These are phyloP conservation scores for Phytophthora pisi DNA, from an alignment of 352 stramenopile species.

Conservation along the genomic window DNA sequence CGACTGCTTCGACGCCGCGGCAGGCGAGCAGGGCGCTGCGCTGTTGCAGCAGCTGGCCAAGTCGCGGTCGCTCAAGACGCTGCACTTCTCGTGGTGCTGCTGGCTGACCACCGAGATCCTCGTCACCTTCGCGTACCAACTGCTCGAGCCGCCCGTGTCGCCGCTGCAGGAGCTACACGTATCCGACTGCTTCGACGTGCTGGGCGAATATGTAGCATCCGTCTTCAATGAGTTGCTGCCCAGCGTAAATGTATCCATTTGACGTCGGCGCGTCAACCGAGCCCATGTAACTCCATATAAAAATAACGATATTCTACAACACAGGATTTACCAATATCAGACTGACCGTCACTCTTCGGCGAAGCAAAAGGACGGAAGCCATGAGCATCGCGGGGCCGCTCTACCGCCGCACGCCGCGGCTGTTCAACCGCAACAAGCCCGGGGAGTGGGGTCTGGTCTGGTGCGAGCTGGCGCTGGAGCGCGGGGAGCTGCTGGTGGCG, in stretches of 20 bases:
- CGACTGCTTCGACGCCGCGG: constrained; percentile 69
- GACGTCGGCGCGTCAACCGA: neutral
- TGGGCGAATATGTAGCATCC: constrained; percentile 72
- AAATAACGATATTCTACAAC: constrained; percentile 3
- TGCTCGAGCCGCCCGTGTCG: constrained; percentile 60
- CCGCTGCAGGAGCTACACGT: constrained; percentile 56
- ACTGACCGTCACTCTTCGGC: neutral
- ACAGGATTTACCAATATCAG: constrained; percentile 10
- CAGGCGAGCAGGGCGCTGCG: constrained; percentile 44
- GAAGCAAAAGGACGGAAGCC: neutral
- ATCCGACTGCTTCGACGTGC: constrained; percentile 78
- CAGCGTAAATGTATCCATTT: constrained; percentile 45
- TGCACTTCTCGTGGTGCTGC: constrained; percentile 83
- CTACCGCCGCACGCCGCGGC: constrained; percentile 71
- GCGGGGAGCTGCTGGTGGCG: constrained; percentile 72
- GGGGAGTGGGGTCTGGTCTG: constrained; percentile 84
- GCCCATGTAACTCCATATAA: too few species aligned
- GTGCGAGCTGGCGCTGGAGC: constrained; percentile 69
- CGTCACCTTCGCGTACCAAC: constrained; percentile 69
- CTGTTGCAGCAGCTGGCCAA: constrained; percentile 58
- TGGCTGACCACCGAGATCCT: constrained; percentile 83
- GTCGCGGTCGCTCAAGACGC: constrained; percentile 61
- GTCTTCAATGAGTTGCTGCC: constrained; percentile 68
- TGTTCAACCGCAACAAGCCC: constrained; percentile 74
- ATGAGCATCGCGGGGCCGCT: constrained; percentile 77